Evolutionary conservation across 148 eudicot genomes (phyloP), one percentile per base, ranked within the genome.

Genomic region (Pharnaceum exiguum): DNA sequence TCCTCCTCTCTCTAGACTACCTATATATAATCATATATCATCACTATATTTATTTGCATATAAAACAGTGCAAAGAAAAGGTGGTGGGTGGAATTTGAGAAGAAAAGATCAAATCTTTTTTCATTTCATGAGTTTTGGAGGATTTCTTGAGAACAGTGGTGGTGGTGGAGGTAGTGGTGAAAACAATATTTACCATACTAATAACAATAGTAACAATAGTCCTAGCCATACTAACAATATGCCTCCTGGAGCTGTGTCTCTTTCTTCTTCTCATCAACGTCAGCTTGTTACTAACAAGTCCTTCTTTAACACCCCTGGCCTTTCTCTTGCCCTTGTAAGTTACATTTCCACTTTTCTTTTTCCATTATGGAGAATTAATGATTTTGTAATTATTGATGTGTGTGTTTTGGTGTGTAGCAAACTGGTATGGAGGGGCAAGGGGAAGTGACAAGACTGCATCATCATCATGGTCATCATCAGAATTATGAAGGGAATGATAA

Each of bases 81-180:
- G 38, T n/a, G 13, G 17, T 46, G 32, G 54, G 31, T 38, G 13
- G 37, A 31, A 12, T 30, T 30, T 26, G 15, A 26, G 35, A 15
- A 42, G 42, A 37, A 10, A 16, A 7, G 44, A 33, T 27, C n/a
- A 63, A 59, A 60, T 35, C 49, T 40, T 27, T 5, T 4, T 19
- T 42, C 59, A 25, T 73, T 79, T 82, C 58, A 90, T 90, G 95
- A 90, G 86, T 90, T 90, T 90, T 76, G 97, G 89, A 74, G 97
- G 87, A 16, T 83, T 83, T 73, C 78, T 86, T 15, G 87, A 81
- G 46, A 85, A 61, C 74, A 68, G 59, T 68, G 43, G 61, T 45
- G 69, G 59, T 66, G 72, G 75, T 17, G 62, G 52, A 5, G 66
- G 70, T 15, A 49, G 43, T 5, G 63, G 64, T 10, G 4, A 56